Evolutionary conservation across 306 rosid species (phyloP).

Genomic region (Begonia loranthoides): DNA sequence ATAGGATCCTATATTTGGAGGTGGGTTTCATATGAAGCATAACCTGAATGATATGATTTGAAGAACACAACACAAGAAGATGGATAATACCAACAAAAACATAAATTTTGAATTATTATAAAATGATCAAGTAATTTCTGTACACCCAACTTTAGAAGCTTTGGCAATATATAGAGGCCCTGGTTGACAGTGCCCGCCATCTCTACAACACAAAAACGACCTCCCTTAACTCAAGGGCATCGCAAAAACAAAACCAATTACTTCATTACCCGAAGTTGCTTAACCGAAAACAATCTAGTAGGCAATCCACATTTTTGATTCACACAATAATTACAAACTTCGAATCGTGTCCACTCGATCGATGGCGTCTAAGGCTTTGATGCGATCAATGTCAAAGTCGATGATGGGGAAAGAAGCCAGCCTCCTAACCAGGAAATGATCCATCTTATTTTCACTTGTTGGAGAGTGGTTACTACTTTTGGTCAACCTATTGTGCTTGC

Average conservation of each 20-base stretch:
- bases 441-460: conserved; percentile 35
- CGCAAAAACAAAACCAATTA: conserved; percentile 2
- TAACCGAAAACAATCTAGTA: too few relatives aligned
- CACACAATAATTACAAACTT: conserved; percentile 17
- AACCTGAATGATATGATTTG: too few relatives aligned
- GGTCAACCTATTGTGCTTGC: conserved; percentile 70
- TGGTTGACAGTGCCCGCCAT: conserved; percentile 2
- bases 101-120: conserved; percentile 12
- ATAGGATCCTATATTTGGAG: too few relatives aligned
- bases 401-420: conserved; percentile 61
- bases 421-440: conserved; percentile 49
- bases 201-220: conserved; percentile 8
- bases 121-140: conserved; percentile 12
- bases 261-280: too few relatives aligned
- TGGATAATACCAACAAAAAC: background rate
- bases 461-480: conserved; percentile 95
- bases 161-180: background rate
- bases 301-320: too few relatives aligned
- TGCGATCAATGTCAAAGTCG: conserved; percentile 54
- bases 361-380: conserved; percentile 74
- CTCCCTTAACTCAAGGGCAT: conserved; percentile 5
- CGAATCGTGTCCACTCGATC: conserved; percentile 77
- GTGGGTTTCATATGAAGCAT: too few relatives aligned
- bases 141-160: conserved; percentile 1
- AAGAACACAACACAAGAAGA: too few relatives aligned